Evolutionary conservation across 2,329 filamentous ascomycete species (phyloP), one percentile per base, ranked within the genome.

Genomic region (Diaporthe australafricana): DNA sequence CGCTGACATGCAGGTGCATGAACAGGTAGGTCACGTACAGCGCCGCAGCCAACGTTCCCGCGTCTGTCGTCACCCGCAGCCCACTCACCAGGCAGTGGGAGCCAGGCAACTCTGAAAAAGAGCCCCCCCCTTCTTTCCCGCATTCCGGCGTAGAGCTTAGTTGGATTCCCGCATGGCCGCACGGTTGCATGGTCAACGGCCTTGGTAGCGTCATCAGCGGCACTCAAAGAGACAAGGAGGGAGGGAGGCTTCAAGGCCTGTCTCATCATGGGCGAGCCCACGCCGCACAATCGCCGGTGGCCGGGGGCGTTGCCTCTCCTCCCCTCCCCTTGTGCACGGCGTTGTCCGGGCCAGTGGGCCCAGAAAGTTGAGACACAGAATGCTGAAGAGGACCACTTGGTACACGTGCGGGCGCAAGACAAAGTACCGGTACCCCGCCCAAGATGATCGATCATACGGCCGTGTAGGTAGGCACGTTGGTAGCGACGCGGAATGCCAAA

Each of bases 361-460:
- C 25, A 1, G 14, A n/a, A n/a, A n/a, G n/a, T n/a, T n/a, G n/a
- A n/a, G n/a, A n/a, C n/a, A n/a, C 1, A 35, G 56, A 30, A 40
- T 47, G 17, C 56, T 38, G 35, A 42, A 3, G n/a, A 11, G 30
- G 32, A 35, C 38, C 11, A 8, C 9, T 8, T 42, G 25, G n/a
- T 20, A 27, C 35, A 40, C 14, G 12, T 27, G 35, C 16, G 35
- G 22, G 12, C 11, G n/a, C n/a, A n/a, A n/a, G n/a, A n/a, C 22
- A 42, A 40, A 62, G 60, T 63, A 63, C 42, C 60, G 60, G 60
- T 63, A 63, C 42, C 60, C 27, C n/a, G n/a, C n/a, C n/a, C n/a
- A n/a, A n/a, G n/a, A n/a, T n/a, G 35, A 40, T 11, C 48, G 60
- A 45, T 30, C 60, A 38, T 35, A 42, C 27, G 57, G 27, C 57